phyloP scores from a whole-genome alignment of 2,329 filamentous ascomycete genomes.

The Fusarium lateritium region DNA sequence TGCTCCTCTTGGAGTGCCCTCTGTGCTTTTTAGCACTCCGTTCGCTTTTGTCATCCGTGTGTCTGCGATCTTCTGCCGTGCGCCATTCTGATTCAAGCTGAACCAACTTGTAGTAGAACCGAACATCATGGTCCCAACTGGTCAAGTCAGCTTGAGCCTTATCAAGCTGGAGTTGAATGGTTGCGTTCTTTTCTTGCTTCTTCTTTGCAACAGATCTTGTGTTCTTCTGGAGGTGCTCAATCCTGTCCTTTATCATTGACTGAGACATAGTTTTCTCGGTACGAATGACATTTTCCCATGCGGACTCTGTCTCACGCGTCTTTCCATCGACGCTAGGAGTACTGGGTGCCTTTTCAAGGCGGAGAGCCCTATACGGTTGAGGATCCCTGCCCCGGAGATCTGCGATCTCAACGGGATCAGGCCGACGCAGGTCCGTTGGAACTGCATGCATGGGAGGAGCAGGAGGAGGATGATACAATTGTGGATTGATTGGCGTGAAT shows the following conservation, averaged over 20 bases:
- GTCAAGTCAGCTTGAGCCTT: slow-evolving; percentile 54
- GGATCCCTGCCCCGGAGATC: slow-evolving; percentile 57
- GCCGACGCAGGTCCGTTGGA: slow-evolving; percentile 35
- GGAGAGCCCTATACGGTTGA: slow-evolving; percentile 58
- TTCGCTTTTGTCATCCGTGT: slow-evolving; percentile 38
- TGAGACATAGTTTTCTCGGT: slow-evolving; percentile 56
- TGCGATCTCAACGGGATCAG: slow-evolving; percentile 44
- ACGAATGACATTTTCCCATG: slow-evolving; percentile 59
- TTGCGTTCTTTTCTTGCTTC: slow-evolving; percentile 53
- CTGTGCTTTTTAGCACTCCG: slow-evolving; percentile 42
- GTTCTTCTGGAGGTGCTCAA: slow-evolving; percentile 56
- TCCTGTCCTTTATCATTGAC: slow-evolving; percentile 54
- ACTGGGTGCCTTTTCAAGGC: slow-evolving; percentile 58
- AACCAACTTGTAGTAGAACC: slow-evolving; percentile 59
- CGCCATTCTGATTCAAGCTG: slow-evolving; percentile 61
- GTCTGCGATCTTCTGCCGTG: slow-evolving; percentile 44
- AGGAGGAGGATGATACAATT: slow-evolving; percentile 25
- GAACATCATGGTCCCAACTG: slow-evolving; percentile 54
- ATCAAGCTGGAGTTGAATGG: slow-evolving; percentile 61
- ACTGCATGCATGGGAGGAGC: slow-evolving; percentile 30
- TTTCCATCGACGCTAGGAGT: slow-evolving; percentile 55
- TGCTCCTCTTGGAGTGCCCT: slow-evolving; percentile 34
- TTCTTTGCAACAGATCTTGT: slow-evolving; percentile 57
- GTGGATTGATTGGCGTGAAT: slow-evolving; percentile 16
- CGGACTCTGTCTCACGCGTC: slow-evolving; percentile 52